Evolutionary conservation across 2,329 filamentous ascomycete genomes (phyloP).

Genomic region (Arthrobotrys sinensis): DNA sequence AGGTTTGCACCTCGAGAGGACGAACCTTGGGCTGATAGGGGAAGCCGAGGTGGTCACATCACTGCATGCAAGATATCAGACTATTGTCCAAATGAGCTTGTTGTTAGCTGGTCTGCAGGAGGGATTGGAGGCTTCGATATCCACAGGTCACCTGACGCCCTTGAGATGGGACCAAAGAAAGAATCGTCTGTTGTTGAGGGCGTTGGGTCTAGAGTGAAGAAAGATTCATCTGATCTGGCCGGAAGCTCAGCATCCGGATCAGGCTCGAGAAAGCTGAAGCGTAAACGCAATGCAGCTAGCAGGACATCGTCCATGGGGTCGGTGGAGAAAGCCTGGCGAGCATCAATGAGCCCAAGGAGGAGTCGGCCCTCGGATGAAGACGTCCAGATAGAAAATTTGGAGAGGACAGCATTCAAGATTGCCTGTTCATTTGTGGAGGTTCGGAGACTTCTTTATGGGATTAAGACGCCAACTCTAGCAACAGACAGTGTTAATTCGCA

Average conservation of each 20-base stretch:
- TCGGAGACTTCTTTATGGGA: slow-evolving; percentile 73
- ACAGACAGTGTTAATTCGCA: slow-evolving; percentile 31
- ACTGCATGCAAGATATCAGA: slow-evolving; percentile 81
- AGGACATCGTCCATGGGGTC: slow-evolving; percentile 67
- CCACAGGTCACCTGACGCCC: slow-evolving; percentile 73
- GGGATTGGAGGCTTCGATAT: slow-evolving; percentile 79
- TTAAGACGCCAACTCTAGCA: slow-evolving; percentile 63
- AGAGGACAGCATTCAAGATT: slow-evolving; percentile 73
- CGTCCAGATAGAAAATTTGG: slow-evolving; percentile 70
- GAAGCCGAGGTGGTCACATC: slow-evolving; percentile 72
- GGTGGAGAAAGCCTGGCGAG: slow-evolving; percentile 68
- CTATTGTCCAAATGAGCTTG: slow-evolving; percentile 77
- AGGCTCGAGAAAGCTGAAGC: slow-evolving; percentile 70
- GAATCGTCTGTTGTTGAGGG: slow-evolving; percentile 64
- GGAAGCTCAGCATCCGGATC: slow-evolving; percentile 64
- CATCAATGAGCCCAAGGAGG: slow-evolving; percentile 70
- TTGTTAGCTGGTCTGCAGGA: slow-evolving; percentile 79
- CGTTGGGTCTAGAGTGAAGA: slow-evolving; percentile 65
- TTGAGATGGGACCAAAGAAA: slow-evolving; percentile 64
- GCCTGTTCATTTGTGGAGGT: slow-evolving; percentile 73
- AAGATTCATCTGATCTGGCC: slow-evolving; percentile 64
- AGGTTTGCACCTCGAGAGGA: slow-evolving; percentile 76
- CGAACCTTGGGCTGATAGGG: slow-evolving; percentile 69
- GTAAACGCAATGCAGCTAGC: slow-evolving; percentile 72
- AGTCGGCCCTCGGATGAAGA: slow-evolving; percentile 67